Percentiles rank a stretch among this genome's conserved stretches.
Conservation (phyloP, 2,329 filamentous ascomycete species). For the Talaromyces sp. region DNA sequence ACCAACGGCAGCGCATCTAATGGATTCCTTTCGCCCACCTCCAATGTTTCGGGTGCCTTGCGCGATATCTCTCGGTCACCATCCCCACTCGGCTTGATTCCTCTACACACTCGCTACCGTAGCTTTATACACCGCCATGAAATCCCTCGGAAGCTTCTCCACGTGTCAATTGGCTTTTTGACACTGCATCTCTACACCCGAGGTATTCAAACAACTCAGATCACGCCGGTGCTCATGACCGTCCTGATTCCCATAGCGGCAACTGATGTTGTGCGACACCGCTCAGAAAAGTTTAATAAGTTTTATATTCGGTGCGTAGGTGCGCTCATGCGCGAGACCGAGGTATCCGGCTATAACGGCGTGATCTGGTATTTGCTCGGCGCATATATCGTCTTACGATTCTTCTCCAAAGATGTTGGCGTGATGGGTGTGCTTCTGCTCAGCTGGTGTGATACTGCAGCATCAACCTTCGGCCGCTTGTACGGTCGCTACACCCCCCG, state of each 20-base stretch:
- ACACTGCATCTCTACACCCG: constrained; percentile 82
- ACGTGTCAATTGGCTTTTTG: constrained; percentile 95
- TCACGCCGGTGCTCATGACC: constrained; percentile 81
- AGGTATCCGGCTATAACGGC: constrained; percentile 92
- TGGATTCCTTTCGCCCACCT: constrained; percentile 39
- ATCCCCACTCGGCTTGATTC: constrained; percentile 89
- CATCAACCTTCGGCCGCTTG: constrained; percentile 87
- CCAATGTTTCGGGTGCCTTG: constrained; percentile 70
- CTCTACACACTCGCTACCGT: constrained; percentile 89
- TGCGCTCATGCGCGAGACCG: constrained; percentile 94
- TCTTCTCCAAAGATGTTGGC: constrained; percentile 90
- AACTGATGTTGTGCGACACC: constrained; percentile 80
- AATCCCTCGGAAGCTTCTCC: constrained; percentile 88
- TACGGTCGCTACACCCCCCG: constrained; percentile 88
- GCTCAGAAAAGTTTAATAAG: constrained; percentile 77
- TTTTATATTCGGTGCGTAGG: constrained; percentile 84
- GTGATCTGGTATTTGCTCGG: constrained; percentile 96
- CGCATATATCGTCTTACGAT: constrained; percentile 80
- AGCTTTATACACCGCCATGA: constrained; percentile 95
- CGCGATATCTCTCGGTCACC: constrained; percentile 87
- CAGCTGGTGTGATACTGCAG: constrained; percentile 97
- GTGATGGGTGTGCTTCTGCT: constrained; percentile 87
- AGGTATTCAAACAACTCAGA: constrained; percentile 73
- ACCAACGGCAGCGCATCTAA: constrained; percentile 44
- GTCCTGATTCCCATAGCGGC: constrained; percentile 81